Percentiles rank a stretch among this genome's conserved stretches.
These are phyloP conservation scores for Paramyrothecium roridum DNA, from an alignment of 2,329 filamentous ascomycete species.

Conservation along the genomic window DNA sequence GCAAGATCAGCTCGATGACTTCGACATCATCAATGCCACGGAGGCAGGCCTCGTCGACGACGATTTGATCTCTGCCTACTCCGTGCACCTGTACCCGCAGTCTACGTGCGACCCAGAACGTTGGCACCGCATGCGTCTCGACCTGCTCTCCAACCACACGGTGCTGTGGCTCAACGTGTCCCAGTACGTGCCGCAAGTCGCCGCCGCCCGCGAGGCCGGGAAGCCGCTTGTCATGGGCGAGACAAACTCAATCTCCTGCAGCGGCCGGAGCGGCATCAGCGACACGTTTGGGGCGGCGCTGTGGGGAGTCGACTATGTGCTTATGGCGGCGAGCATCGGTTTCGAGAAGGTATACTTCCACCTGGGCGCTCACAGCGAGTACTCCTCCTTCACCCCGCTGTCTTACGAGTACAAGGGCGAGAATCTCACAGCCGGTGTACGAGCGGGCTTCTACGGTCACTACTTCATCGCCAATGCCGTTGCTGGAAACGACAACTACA, in stretches of 20 bases:
- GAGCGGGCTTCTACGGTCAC: neutral
- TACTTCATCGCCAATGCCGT: neutral
- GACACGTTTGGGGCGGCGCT: constrained; percentile 65
- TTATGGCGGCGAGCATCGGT: constrained; percentile 52
- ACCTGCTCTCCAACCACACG: neutral
- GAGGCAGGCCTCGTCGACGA: neutral
- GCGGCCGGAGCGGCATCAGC: constrained; percentile 58
- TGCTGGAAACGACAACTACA: neutral
- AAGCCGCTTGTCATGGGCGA: constrained; percentile 56
- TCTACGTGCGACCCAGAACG: neutral
- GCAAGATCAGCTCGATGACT: neutral
- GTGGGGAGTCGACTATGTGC: constrained; percentile 61
- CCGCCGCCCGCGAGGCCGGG: neutral
- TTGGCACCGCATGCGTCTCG: neutral
- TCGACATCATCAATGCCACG: neutral
- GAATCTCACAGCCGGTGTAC: neutral
- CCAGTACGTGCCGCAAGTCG: neutral
- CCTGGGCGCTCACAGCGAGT: constrained; percentile 35
- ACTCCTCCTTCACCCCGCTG: neutral
- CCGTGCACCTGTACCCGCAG: neutral
- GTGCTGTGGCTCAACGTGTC: neutral
- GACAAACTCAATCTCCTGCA: constrained; percentile 59
- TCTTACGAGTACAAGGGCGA: neutral
- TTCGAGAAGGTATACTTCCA: constrained; percentile 62
- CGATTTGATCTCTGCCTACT: neutral